phyloP scores from a whole-genome alignment of 1,284 basidiomycete genomes.

The Rhodotorula sp. region DNA sequence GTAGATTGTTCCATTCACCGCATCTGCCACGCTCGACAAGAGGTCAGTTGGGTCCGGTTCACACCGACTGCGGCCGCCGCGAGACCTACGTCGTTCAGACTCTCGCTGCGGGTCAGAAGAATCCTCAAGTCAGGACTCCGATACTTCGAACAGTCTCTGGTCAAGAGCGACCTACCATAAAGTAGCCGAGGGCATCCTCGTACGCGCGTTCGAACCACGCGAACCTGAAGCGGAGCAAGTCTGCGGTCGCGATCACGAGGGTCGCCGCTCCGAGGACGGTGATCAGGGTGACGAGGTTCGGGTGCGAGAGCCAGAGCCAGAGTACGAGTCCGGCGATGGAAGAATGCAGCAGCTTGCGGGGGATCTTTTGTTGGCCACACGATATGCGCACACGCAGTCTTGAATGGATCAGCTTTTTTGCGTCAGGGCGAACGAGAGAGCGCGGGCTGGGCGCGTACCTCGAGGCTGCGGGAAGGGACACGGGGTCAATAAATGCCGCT shows the following conservation, averaged over 20 bases:
- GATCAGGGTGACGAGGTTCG: conserved; percentile 58
- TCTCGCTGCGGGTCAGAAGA: conserved; percentile 45
- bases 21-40: neutral
- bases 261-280: conserved; percentile 65
- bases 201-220: conserved; percentile 70
- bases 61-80: neutral
- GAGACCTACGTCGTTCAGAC: conserved; percentile 48
- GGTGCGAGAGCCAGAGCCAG: conserved; percentile 60
- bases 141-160: no score
- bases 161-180: conserved; percentile 61
- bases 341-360: conserved; percentile 83
- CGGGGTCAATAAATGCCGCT: no score
- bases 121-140: no score
- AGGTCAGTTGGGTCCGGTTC: neutral
- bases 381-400: neutral
- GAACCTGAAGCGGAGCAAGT: conserved; percentile 72
- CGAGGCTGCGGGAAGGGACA: conserved; percentile 16
- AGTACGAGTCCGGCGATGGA: conserved; percentile 86
- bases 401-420: neutral
- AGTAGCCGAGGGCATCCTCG: conserved; percentile 73
- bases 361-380: conserved; percentile 59
- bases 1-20: conserved; percentile 77
- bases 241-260: conserved; percentile 68
- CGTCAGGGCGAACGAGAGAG: neutral
- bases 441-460: conserved; percentile 5